Evolutionary conservation across 1,284 basidiomycete genomes (phyloP).

Genomic region (Boletus mariae): DNA sequence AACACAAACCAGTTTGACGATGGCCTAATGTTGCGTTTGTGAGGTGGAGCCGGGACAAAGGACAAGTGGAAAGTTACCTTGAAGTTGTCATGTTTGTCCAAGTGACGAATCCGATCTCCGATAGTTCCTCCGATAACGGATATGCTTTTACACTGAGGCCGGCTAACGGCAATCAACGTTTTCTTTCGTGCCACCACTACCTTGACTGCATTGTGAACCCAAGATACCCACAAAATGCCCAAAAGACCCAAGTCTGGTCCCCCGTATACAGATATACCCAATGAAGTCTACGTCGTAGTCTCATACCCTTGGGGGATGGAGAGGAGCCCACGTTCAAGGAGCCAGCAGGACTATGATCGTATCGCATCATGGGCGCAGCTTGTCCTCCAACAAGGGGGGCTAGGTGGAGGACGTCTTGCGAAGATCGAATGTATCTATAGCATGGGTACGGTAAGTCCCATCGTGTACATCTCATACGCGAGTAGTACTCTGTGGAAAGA

Average conservation of each 20-base stretch:
- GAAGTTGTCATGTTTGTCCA: neutral
- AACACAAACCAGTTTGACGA: conserved; percentile 53
- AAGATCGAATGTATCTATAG: conserved; percentile 26
- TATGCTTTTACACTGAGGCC: neutral
- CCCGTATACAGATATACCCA: conserved; percentile 24
- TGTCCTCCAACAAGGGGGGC: conserved; percentile 22
- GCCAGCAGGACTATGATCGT: conserved; percentile 16
- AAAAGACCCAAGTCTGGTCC: conserved; percentile 25
- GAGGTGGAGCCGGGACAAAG: neutral
- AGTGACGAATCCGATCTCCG: conserved; percentile 13
- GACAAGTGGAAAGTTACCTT: neutral
- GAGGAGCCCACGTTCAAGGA: conserved; percentile 9
- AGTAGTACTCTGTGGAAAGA: neutral
- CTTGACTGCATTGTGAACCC: neutral
- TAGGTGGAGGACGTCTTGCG: conserved; percentile 9
- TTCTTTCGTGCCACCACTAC: neutral
- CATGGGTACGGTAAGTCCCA: conserved; percentile 30
- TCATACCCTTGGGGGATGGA: conserved; percentile 23
- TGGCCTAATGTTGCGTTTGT: conserved; percentile 19
- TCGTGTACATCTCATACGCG: neutral
- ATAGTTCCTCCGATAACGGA: conserved; percentile 4
- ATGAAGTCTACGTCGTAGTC: conserved; percentile 26
- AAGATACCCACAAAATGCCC: conserved; percentile 16
- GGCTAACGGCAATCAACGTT: neutral
- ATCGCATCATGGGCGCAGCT: conserved; percentile 26